These are phyloP conservation scores for Senna tora DNA, from an alignment of 306 rosid genomes.

Conservation along the genomic window DNA sequence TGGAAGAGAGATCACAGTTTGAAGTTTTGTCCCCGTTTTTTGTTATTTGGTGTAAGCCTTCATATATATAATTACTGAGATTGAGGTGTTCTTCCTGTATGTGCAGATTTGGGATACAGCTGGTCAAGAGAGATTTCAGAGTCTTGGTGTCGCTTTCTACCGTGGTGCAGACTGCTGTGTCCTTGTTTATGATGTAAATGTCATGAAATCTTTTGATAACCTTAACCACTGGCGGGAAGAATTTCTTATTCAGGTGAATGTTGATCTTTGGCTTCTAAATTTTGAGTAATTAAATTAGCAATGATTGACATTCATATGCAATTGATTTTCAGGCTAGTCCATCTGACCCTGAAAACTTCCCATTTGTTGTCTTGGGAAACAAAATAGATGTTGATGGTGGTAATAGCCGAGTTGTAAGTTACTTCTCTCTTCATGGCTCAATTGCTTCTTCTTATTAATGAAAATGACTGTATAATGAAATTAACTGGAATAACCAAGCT, in stretches of 20 bases:
- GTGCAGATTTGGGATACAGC: constrained; percentile 96
- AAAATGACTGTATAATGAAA: constrained; percentile 23
- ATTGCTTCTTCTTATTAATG: constrained; percentile 24
- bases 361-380: constrained; percentile 98
- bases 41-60: background rate
- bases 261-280: constrained; percentile 53
- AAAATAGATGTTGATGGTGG: constrained; percentile 98
- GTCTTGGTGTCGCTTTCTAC: constrained; percentile 99
- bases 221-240: constrained; percentile 99
- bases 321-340: constrained; percentile 91
- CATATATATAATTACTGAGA: constrained; percentile 7
- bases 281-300: constrained; percentile 10
- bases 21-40: background rate
- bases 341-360: constrained; percentile 96
- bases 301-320: constrained; percentile 35
- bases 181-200: constrained; percentile 97
- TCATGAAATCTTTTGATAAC: constrained; percentile 92
- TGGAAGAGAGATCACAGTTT: constrained; percentile 25
- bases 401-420: constrained; percentile 92
- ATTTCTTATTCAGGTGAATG: constrained; percentile 88
- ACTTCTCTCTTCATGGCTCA: constrained; percentile 16
- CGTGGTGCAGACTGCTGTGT: constrained; percentile 99
- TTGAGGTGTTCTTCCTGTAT: constrained; percentile 19
- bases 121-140: constrained; percentile 98
- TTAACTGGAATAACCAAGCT: constrained; percentile 58